A percentile compares a stretch with the other conserved stretches of the same genome.
These are phyloP conservation scores for Microdochium nivale DNA, from an alignment of 2,329 filamentous ascomycete genomes.

Conservation along the genomic window DNA sequence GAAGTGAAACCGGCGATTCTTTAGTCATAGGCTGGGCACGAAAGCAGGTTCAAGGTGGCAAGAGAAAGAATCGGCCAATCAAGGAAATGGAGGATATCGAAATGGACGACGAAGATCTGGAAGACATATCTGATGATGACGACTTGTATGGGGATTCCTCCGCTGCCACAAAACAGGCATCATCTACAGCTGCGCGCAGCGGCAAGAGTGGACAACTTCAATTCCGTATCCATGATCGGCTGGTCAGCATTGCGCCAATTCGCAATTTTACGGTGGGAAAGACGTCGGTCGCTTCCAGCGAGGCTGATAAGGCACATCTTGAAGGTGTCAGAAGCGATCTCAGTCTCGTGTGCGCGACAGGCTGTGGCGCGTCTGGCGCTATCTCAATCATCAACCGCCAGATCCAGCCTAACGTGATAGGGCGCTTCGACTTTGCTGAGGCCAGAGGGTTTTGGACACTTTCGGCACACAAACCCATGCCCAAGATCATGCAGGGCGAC, in stretches of 20 bases:
- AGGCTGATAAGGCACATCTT: conserved; percentile 33
- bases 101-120: conserved; percentile 41
- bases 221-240: conserved; percentile 69
- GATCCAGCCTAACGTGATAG: conserved; percentile 64
- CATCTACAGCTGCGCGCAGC: conserved; percentile 27
- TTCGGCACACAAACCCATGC: conserved; percentile 56
- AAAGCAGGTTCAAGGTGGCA: conserved; percentile 51
- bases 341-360: conserved; percentile 52
- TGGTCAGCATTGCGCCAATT: conserved; percentile 74
- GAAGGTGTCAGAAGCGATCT: conserved; percentile 44
- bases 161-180: conserved; percentile 21
- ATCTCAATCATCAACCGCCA: conserved; percentile 71
- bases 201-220: conserved; percentile 53
- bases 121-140: conserved; percentile 52
- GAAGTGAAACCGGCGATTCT: conserved; percentile 77
- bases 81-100: conserved; percentile 46
- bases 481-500: conserved; percentile 47
- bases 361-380: conserved; percentile 56
- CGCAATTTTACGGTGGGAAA: conserved; percentile 64
- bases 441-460: conserved; percentile 78
- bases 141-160: conserved; percentile 56
- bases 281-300: conserved; percentile 31
- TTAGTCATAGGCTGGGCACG: conserved; percentile 71
- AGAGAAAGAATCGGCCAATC: conserved; percentile 52
- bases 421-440: conserved; percentile 62